A percentile compares a stretch with the other conserved stretches of the same genome.
Conservation (phyloP, 176 grass and related monocot genomes). For the Alopecurus myosuroides region DNA sequence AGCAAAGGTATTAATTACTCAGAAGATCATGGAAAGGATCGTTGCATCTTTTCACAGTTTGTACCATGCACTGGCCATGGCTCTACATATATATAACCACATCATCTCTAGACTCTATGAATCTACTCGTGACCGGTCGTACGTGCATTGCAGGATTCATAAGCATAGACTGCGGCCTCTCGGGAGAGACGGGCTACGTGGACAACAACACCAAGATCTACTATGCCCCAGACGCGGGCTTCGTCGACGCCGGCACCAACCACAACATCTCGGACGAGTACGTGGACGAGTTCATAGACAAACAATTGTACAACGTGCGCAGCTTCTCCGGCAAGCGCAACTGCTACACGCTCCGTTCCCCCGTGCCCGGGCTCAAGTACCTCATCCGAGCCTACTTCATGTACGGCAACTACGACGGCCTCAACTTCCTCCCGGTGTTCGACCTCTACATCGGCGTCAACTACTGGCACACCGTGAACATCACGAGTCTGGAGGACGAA, state of each 20-base stretch:
- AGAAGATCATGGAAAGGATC: no score
- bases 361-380: slow-evolving; percentile 31
- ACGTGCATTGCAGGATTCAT: slow-evolving; percentile 32
- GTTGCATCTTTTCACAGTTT: no score
- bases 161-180: slow-evolving; percentile 47
- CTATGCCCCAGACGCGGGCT: slow-evolving; percentile 27
- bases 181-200: slow-evolving; percentile 16
- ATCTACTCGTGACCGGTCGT: neutral
- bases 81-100: no score
- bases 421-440: slow-evolving; percentile 23
- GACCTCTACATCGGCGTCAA: slow-evolving; percentile 57
- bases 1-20: slow-evolving; percentile 8
- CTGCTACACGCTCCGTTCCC: neutral
- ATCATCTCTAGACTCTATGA: neutral
- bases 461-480: slow-evolving; percentile 36
- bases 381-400: slow-evolving; percentile 28
- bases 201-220: slow-evolving; percentile 14
- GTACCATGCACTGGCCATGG: no score
- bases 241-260: slow-evolving; percentile 38
- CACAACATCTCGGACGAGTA: slow-evolving; percentile 30
- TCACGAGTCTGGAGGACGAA: neutral
- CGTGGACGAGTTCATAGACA: neutral
- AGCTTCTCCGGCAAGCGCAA: slow-evolving; percentile 36
- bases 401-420: slow-evolving; percentile 55
- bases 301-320: neutral